These are phyloP conservation scores for Massarina eburnea DNA, from an alignment of 2,329 filamentous ascomycete species.

Conservation along the genomic window DNA sequence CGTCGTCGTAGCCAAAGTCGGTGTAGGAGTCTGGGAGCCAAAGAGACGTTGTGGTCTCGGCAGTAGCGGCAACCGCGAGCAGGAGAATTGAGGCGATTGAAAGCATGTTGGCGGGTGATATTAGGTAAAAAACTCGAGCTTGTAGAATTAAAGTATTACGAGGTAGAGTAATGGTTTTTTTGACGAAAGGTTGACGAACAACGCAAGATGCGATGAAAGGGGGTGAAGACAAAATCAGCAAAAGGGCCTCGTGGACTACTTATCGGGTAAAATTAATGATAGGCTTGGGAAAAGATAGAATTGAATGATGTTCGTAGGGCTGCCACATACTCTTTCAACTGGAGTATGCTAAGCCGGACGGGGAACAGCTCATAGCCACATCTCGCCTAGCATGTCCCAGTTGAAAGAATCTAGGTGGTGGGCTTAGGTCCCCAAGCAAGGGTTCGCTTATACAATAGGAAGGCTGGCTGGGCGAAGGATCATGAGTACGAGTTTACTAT, in stretches of 20 bases:
- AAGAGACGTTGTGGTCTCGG: slow-evolving; percentile 30
- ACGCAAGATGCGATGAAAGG: neutral
- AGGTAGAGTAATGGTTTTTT: neutral
- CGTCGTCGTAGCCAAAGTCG: neutral
- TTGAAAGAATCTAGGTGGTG: neutral
- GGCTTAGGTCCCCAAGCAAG: neutral
- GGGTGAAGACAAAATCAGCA: slow-evolving; percentile 3
- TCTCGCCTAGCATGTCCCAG: neutral
- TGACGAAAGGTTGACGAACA: slow-evolving; percentile 10
- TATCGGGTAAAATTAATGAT: slow-evolving; percentile 6
- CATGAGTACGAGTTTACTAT: neutral
- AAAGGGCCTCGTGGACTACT: slow-evolving; percentile 8
- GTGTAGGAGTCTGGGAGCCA: slow-evolving; percentile 20
- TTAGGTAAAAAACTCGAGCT: slow-evolving; percentile 1
- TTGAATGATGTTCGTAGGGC: neutral
- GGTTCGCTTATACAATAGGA: slow-evolving; percentile 1
- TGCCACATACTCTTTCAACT: too few species aligned
- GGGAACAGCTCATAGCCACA: too few species aligned
- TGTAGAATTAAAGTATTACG: slow-evolving; percentile 4
- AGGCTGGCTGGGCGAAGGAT: slow-evolving; percentile 6
- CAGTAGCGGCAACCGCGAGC: slow-evolving; percentile 23
- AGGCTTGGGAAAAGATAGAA: neutral
- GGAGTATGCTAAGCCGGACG: too few species aligned
- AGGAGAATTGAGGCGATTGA: slow-evolving; percentile 20
- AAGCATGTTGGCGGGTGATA: slow-evolving; percentile 22